Evolutionary conservation across 2,329 filamentous ascomycete species (phyloP).

Genomic region (Epichloe brachyelytri): DNA sequence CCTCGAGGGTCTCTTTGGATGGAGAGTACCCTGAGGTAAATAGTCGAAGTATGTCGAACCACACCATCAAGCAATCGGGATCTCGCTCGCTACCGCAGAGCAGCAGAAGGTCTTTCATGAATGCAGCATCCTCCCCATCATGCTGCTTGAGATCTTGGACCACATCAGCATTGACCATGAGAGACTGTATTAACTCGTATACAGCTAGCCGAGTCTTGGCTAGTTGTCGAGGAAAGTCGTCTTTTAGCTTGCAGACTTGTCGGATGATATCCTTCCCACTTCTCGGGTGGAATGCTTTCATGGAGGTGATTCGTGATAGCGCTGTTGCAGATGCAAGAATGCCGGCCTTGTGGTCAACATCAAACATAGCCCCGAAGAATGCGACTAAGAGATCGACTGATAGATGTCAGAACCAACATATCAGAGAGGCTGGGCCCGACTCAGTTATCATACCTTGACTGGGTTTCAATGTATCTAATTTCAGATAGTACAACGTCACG

Average conservation of each 20-base stretch:
- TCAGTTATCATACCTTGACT: constrained; percentile 31
- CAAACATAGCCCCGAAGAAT: constrained; percentile 47
- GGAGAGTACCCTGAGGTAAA: constrained; percentile 33
- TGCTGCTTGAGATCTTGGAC: constrained; percentile 30
- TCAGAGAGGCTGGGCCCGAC: background rate
- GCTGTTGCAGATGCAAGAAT: constrained; percentile 41
- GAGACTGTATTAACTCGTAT: constrained; percentile 33
- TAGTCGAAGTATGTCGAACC: constrained; percentile 37
- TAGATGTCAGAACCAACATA: background rate
- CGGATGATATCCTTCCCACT: constrained; percentile 36
- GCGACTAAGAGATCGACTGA: constrained; percentile 33
- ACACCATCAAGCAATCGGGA: constrained; percentile 41
- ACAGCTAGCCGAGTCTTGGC: constrained; percentile 38
- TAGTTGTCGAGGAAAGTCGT: constrained; percentile 43
- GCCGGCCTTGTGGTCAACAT: constrained; percentile 46
- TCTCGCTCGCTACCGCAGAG: constrained; percentile 43
- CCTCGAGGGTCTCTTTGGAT: constrained; percentile 31
- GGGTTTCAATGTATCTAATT: constrained; percentile 30
- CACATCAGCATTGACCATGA: constrained; percentile 31
- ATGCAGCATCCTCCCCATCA: constrained; percentile 29
- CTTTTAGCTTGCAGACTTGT: constrained; percentile 36
- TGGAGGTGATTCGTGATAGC: constrained; percentile 33
- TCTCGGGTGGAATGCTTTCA: constrained; percentile 37
- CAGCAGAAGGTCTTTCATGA: constrained; percentile 35
- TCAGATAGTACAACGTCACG: constrained; percentile 36